Percentiles rank a stretch among this genome's conserved stretches.
phyloP scores from a whole-genome alignment of 805 yeast species.

The Candida alai region DNA sequence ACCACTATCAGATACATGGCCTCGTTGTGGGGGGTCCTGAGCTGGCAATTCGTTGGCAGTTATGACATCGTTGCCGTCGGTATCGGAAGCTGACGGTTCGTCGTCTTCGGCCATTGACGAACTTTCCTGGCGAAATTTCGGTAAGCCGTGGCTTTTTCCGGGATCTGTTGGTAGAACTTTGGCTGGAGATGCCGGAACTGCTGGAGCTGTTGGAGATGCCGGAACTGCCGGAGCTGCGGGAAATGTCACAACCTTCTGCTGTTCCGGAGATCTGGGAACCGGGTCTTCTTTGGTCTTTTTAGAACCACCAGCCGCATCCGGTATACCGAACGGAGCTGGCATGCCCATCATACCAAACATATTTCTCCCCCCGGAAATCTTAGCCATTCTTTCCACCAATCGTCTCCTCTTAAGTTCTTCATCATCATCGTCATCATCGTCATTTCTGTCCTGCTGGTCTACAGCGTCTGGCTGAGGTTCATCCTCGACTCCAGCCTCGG shows the following conservation, averaged over 20 bases:
- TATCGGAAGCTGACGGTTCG: slow-evolving; percentile 12
- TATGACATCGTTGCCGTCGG: slow-evolving; percentile 6
- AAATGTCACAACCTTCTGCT: slow-evolving; percentile 15
- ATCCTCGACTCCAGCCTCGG: slow-evolving; percentile 10
- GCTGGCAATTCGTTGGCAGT: slow-evolving; percentile 3
- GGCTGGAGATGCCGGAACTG: slow-evolving; percentile 19
- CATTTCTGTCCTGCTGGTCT: slow-evolving; percentile 12
- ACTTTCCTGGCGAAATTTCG: slow-evolving; percentile 6
- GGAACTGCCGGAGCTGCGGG: slow-evolving; percentile 7
- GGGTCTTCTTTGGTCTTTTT: slow-evolving; percentile 12
- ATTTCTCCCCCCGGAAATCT: slow-evolving; percentile 80
- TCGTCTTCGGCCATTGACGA: slow-evolving; percentile 23
- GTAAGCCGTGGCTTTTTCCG: slow-evolving; percentile 19
- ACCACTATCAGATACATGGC: slow-evolving; percentile 7
- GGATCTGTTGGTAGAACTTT: slow-evolving; percentile 45
- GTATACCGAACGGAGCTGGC: slow-evolving; percentile 36
- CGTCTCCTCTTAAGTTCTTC: slow-evolving; percentile 74
- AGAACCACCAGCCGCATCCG: slow-evolving; percentile 10
- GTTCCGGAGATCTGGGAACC: slow-evolving; percentile 12
- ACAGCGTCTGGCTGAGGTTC: slow-evolving; percentile 12
- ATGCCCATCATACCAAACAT: slow-evolving; percentile 72
- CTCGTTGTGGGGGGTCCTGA: not conserved
- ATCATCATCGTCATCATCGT: slow-evolving; percentile 49
- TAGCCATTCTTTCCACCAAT: slow-evolving; percentile 93
- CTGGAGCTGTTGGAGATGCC: slow-evolving; percentile 7